Base-by-base conservation (phyloP, 2,329 filamentous ascomycete species). In the Penicillium polonicum region DNA sequence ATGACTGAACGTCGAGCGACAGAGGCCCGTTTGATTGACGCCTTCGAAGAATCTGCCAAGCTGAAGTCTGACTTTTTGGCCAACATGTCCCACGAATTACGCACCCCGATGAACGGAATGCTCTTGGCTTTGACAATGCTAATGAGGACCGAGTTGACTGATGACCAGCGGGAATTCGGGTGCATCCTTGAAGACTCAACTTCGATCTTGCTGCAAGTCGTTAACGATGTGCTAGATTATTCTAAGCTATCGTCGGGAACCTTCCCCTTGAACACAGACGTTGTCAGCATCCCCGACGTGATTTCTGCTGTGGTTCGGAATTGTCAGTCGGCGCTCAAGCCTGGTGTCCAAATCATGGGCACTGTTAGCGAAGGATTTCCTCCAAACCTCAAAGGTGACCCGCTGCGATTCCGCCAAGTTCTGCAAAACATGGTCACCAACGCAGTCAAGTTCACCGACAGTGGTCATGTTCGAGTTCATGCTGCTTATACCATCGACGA, bases 211-310 rank as follows among this genome's bases (percentile, higher is more conserved):
- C 72, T 87, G 19, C 82, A 83, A 60, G 80, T 87, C 48, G 86
- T 88, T 68, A 86, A 88, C 65, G 83, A 87, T 59, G 85, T 88
- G 45, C 77, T 88, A n/a, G 85, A 88, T 71, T 87, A 85, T 65
- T 86, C 85, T 10, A 87, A 87, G 62, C 75, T 87, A 6, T 80
- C 82, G 0, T 83, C 83, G 0, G 83, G 83, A n/a, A 80, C 78
- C 36, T 85, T 87, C 59, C 82, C 83, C 2, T 77, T 87, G 52
- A 81, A 77, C 48, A 70, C 81, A 15, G 82, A 84, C 62, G 72
- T 81, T 33, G 72, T 87, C 57, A 76, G 79, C 61, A 72, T 86
- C 42, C 65, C 69, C 39, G 66, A 64, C n/a, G 65, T 76, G 52
- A 70, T 83, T 17, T 73, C 73, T 2, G 80, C 81, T 0, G 80